phyloP scores from a whole-genome alignment of 2,329 filamentous ascomycete genomes.

The Trichoderma breve region DNA sequence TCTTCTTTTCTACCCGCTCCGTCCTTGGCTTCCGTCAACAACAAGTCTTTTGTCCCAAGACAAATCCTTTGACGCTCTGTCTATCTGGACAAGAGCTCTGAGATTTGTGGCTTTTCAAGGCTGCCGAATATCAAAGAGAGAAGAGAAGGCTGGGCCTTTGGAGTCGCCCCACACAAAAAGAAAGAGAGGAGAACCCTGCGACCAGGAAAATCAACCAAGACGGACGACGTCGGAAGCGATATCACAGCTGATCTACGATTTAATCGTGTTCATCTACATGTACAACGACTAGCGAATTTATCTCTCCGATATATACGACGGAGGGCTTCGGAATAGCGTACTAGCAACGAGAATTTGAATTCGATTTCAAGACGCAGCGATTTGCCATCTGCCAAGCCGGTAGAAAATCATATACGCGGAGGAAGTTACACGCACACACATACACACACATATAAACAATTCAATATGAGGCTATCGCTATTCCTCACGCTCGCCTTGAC shows the following conservation, averaged over 20 bases:
- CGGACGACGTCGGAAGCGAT: background rate
- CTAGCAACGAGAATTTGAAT: background rate
- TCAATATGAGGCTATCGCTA: constrained; percentile 48
- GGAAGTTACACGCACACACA: background rate
- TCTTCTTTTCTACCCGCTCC: background rate
- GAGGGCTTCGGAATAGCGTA: background rate
- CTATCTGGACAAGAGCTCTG: background rate
- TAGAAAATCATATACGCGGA: background rate
- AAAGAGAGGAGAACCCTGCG: background rate
- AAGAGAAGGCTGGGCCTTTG: background rate
- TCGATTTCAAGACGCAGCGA: background rate
- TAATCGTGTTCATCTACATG: background rate
- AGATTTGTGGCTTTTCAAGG: background rate
- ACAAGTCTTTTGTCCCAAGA: background rate
- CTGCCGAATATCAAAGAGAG: background rate
- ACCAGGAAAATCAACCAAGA: background rate
- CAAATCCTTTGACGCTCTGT: background rate
- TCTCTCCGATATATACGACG: background rate
- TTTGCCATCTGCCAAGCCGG: background rate
- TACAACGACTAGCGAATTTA: background rate
- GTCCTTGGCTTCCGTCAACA: background rate
- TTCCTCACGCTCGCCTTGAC: constrained; percentile 44
- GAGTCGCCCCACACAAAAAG: background rate
- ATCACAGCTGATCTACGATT: background rate
- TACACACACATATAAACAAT: background rate